Percentiles rank a stretch among this genome's conserved stretches.
These are phyloP conservation scores for Dentipellis fragilis DNA, from an alignment of 768 basidiomycete species.

Conservation along the genomic window DNA sequence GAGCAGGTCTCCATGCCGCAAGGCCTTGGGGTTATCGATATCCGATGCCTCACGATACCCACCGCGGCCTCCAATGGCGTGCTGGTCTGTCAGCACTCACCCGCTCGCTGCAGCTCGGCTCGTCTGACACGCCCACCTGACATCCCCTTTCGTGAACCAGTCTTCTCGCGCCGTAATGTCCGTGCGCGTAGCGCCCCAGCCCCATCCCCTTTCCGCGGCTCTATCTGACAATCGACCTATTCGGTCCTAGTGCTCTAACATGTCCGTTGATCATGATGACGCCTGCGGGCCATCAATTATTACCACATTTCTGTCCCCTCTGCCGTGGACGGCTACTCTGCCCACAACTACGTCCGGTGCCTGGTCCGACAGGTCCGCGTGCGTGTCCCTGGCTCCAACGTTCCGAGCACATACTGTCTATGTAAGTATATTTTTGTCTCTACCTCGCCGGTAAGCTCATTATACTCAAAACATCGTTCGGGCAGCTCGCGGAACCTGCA, in stretches of 20 bases:
- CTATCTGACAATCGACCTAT: not conserved
- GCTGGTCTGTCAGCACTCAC: not conserved
- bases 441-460: too few species aligned
- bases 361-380: not conserved
- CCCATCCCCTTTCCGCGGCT: not conserved
- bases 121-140: not conserved
- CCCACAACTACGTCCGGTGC: not conserved
- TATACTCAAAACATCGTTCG: too few species aligned
- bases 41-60: not conserved
- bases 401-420: too few species aligned
- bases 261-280: conserved; percentile 2
- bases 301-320: too few species aligned
- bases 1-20: not conserved
- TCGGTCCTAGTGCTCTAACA: not conserved
- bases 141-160: not conserved
- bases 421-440: too few species aligned
- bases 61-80: not conserved
- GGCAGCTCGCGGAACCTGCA: too few species aligned
- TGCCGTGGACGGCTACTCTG: too few species aligned
- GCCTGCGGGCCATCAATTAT: not conserved
- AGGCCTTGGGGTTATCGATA: conserved; percentile 1
- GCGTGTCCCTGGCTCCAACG: too few species aligned
- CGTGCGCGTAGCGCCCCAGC: not conserved
- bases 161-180: conserved; percentile 1
- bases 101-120: not conserved